Conservation (phyloP, 495 filamentous ascomycete species). For the Penicillium roqueforti region DNA sequence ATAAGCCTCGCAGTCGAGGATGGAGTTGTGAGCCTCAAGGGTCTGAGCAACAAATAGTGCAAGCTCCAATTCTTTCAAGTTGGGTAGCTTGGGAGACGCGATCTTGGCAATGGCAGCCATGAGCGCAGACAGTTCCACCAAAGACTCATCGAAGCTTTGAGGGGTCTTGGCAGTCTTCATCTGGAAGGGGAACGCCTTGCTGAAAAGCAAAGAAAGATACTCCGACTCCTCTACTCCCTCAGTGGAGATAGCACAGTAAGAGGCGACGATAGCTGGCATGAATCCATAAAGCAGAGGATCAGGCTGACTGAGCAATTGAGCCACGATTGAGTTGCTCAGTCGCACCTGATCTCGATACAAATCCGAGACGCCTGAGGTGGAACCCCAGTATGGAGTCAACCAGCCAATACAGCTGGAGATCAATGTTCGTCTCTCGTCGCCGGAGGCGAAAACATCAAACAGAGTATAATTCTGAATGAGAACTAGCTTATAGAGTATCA, state of each 20-base stretch:
- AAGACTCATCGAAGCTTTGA: constrained; percentile 75
- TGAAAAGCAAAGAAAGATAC: constrained; percentile 81
- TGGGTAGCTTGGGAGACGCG: constrained; percentile 45
- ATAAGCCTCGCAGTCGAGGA: constrained; percentile 86
- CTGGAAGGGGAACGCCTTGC: constrained; percentile 85
- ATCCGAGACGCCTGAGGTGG: constrained; percentile 62
- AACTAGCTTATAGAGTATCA: constrained; percentile 90
- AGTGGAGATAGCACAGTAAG: constrained; percentile 72
- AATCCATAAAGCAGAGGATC: constrained; percentile 81
- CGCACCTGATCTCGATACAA: constrained; percentile 94
- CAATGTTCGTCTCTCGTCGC: constrained; percentile 66
- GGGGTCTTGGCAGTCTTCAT: constrained; percentile 58
- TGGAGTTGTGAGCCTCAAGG: constrained; percentile 76
- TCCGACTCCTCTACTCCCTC: constrained; percentile 60
- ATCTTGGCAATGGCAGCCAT: constrained; percentile 75
- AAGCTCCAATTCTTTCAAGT: constrained; percentile 71
- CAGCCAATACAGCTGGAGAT: constrained; percentile 81
- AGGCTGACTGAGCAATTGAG: constrained; percentile 72
- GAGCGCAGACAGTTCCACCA: constrained; percentile 85
- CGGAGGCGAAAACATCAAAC: constrained; percentile 70
- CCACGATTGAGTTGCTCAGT: constrained; percentile 83
- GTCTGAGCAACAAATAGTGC: constrained; percentile 68
- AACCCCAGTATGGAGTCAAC: constrained; percentile 94
- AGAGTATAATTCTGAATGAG: constrained; percentile 86
- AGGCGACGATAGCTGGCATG: constrained; percentile 85